A percentile compares a stretch with the other conserved stretches of the same genome.
These are phyloP conservation scores for Akanthomyces uredinophilus DNA, from an alignment of 2,329 filamentous ascomycete genomes.

Conservation along the genomic window DNA sequence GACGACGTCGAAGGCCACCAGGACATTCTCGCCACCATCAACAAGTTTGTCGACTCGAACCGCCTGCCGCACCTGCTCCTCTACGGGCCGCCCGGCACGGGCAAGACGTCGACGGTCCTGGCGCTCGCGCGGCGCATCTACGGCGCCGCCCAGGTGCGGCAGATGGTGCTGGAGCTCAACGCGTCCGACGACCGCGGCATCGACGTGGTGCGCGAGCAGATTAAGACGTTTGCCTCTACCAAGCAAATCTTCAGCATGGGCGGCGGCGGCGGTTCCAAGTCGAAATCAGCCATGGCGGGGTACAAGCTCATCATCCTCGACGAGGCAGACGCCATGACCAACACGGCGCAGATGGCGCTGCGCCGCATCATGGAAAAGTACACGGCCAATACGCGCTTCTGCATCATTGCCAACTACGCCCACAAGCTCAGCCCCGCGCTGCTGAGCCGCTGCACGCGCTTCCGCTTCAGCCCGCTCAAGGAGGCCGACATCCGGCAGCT, in stretches of 20 bases:
- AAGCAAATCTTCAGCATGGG: slow-evolving; percentile 86
- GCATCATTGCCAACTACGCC: slow-evolving; percentile 97
- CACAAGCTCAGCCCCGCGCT: slow-evolving; percentile 94
- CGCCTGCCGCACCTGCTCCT: slow-evolving; percentile 91
- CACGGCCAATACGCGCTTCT: slow-evolving; percentile 95
- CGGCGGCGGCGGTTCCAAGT: slow-evolving; percentile 32
- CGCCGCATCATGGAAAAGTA: slow-evolving; percentile 99
- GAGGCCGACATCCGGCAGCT: slow-evolving; percentile 77
- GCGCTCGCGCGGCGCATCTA: slow-evolving; percentile 92
- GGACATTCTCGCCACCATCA: slow-evolving; percentile 95
- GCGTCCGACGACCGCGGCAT: slow-evolving; percentile 96
- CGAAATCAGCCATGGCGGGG: slow-evolving; percentile 51
- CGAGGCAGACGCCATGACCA: slow-evolving; percentile 99
- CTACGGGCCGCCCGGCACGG: slow-evolving; percentile 93
- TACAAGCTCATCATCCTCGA: slow-evolving; percentile 98
- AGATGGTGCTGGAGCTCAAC: slow-evolving; percentile 98
- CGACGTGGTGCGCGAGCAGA: slow-evolving; percentile 95
- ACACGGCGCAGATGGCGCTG: slow-evolving; percentile 94
- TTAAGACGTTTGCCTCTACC: slow-evolving; percentile 97
- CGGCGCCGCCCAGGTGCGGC: slow-evolving; percentile 83
- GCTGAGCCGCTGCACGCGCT: slow-evolving; percentile 87
- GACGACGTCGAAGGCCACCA: slow-evolving; percentile 94
- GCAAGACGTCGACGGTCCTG: slow-evolving; percentile 94
- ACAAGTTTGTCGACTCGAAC: slow-evolving; percentile 94
- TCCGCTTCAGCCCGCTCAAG: slow-evolving; percentile 90